Conservation (phyloP, 2,329 filamentous ascomycete genomes). For the Diaporthe helianthi region DNA sequence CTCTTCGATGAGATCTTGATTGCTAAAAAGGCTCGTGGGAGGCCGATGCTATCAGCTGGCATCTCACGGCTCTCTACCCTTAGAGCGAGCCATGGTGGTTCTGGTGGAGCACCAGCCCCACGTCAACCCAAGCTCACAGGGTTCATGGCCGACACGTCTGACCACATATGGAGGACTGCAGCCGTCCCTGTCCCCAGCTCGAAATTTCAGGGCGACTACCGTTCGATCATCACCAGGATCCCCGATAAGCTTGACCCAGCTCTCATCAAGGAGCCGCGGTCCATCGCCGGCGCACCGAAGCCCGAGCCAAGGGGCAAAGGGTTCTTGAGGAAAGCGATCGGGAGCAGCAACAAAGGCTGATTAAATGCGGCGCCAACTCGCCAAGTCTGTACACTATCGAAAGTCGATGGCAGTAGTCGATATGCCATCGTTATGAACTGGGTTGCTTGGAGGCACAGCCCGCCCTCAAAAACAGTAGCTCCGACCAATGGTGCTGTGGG, state of each 20-base stretch:
- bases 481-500: neutral
- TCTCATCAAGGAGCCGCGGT: constrained; percentile 90
- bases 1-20: constrained; percentile 87
- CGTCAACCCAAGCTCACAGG: constrained; percentile 53
- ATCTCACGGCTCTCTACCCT: constrained; percentile 68
- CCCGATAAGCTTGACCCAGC: constrained; percentile 85
- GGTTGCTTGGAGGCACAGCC: neutral
- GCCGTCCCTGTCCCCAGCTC: constrained; percentile 66
- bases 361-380: neutral
- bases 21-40: constrained; percentile 74
- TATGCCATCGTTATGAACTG: neutral
- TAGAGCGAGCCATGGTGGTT: constrained; percentile 61
- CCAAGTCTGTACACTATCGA: neutral
- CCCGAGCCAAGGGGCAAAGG: constrained; percentile 60
- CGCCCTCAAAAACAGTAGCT: neutral
- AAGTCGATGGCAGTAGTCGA: too few species aligned
- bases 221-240: constrained; percentile 66
- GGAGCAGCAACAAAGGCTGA: constrained; percentile 27
- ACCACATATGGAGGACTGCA: constrained; percentile 80
- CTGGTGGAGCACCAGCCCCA: constrained; percentile 47
- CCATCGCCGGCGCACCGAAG: constrained; percentile 85
- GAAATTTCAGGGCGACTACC: constrained; percentile 69
- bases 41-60: constrained; percentile 69
- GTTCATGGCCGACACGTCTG: constrained; percentile 75
- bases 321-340: constrained; percentile 63